These are phyloP conservation scores for Leccinum aurantiacum DNA, from an alignment of 768 basidiomycete genomes.

Conservation along the genomic window DNA sequence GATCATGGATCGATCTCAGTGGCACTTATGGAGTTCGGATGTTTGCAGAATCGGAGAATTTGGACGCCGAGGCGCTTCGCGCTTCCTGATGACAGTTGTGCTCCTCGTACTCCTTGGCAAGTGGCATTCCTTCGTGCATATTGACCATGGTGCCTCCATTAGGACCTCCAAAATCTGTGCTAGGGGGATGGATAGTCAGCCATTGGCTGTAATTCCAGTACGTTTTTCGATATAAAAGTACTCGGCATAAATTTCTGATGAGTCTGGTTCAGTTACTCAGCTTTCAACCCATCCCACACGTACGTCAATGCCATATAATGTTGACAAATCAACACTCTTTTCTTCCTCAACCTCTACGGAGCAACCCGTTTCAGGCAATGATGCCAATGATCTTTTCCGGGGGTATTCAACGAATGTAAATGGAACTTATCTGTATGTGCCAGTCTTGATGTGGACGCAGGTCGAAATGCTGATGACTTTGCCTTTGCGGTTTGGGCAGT, in stretches of 20 bases:
- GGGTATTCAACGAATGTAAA: neutral
- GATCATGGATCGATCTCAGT: too few relatives aligned
- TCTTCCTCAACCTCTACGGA: neutral
- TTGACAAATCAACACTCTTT: neutral
- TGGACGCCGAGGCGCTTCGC: too few relatives aligned
- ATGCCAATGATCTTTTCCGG: neutral
- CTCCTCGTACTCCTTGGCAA: neutral
- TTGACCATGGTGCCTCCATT: neutral
- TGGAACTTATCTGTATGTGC: constrained; percentile 3
- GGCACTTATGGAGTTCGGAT: too few relatives aligned
- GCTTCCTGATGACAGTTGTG: too few relatives aligned
- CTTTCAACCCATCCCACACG: neutral
- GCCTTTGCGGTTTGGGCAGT: neutral
- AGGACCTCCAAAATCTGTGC: neutral
- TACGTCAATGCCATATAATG: neutral
- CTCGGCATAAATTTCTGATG: neutral
- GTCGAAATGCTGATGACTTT: constrained; percentile 2
- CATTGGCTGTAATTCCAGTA: neutral
- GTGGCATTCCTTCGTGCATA: neutral
- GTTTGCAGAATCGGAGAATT: too few relatives aligned
- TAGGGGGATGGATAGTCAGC: neutral
- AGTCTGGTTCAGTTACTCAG: neutral
- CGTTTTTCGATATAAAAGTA: neutral
- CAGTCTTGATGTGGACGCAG: neutral
- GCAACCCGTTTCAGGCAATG: neutral